phyloP scores from a whole-genome alignment of 192 early-diverging fungal species.

The Chytriomyces hyalinus region DNA sequence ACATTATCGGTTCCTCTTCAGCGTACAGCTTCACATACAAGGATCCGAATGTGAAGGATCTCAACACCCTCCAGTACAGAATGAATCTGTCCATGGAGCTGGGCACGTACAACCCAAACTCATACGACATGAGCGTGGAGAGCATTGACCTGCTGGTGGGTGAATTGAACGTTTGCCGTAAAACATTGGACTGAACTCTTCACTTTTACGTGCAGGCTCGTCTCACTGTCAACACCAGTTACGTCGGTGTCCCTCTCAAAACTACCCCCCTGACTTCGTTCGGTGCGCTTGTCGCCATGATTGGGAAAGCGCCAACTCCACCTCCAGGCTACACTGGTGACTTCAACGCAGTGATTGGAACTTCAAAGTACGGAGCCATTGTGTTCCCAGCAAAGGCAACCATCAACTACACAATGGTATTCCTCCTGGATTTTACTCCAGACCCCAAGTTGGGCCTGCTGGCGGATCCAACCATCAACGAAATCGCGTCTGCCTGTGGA shows the following conservation, averaged over 20 bases:
- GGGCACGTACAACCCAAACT: slow-evolving; percentile 27
- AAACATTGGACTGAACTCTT: not conserved
- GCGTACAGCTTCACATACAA: slow-evolving; percentile 1
- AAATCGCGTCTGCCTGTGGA: slow-evolving; percentile 21
- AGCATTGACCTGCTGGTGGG: slow-evolving; percentile 18
- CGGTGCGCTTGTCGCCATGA: slow-evolving; percentile 1
- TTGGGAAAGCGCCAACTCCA: not conserved
- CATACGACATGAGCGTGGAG: slow-evolving; percentile 23
- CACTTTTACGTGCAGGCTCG: slow-evolving; percentile 1
- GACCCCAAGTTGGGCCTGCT: slow-evolving; percentile 6
- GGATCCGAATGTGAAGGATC: not conserved
- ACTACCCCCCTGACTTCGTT: slow-evolving; percentile 13
- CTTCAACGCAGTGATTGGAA: slow-evolving; percentile 23
- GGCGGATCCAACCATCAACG: slow-evolving; percentile 7
- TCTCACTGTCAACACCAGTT: slow-evolving; percentile 19
- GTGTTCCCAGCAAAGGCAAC: slow-evolving; percentile 22
- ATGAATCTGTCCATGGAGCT: slow-evolving; percentile 21
- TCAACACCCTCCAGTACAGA: slow-evolving; percentile 9
- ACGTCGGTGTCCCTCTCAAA: slow-evolving; percentile 11
- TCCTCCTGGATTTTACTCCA: slow-evolving; percentile 31
- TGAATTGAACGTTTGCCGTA: not conserved
- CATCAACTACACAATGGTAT: slow-evolving; percentile 33
- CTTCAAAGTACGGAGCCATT: slow-evolving; percentile 6
- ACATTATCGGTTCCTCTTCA: not conserved
- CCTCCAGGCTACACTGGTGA: not conserved